Evolutionary conservation across 495 filamentous ascomycete genomes (phyloP), one percentile per base, ranked within the genome.

Genomic region (Aspergillus saccharolyticus): DNA sequence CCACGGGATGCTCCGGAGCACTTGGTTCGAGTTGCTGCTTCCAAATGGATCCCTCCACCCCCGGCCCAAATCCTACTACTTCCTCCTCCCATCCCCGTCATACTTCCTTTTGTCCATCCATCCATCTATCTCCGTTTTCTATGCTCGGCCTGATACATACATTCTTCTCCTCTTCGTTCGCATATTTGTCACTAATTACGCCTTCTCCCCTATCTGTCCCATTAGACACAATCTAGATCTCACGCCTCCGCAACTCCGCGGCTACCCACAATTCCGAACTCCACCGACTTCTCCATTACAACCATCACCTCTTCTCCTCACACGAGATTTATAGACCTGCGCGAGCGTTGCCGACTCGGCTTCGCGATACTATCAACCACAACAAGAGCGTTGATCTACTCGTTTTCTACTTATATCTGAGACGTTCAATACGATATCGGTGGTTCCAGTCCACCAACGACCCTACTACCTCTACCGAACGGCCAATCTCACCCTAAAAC

Each of bases 1-100:
- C 59, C 51, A 58, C 63, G 63, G 63, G 63, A 63, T 18, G 55
- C 60, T 24, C 57, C 63, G 63, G 63, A 59, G n/a, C n/a, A n/a
- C n/a, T n/a, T n/a, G 10, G 16, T 45, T 18, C 22, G 4, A 21
- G 17, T 28, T 2, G 19, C 24, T 19, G 28, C 19, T 44, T 43
- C 20, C 42, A 25, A 5, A 30, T 21, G 19, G 18, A 28, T 54
- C 17, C 33, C 25, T 21, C 47, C 42, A 47, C 52, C 56, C 15
- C 20, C 30, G 12, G n/a, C 28, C 25, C n/a, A 33, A n/a, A n/a
- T n/a, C n/a, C n/a, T n/a, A n/a, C n/a, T n/a, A n/a, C n/a, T n/a
- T n/a, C n/a, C n/a, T n/a, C 12, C 16, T 49, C 55, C 52, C 21
- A 42, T 10, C 18, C 51, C 57, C 47, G 4, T 54, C 33, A 22